Evolutionary conservation across 108 stramenopile species (phyloP), one percentile per base, ranked within the genome.

Genomic region (Aurantiochytrium sp.): DNA sequence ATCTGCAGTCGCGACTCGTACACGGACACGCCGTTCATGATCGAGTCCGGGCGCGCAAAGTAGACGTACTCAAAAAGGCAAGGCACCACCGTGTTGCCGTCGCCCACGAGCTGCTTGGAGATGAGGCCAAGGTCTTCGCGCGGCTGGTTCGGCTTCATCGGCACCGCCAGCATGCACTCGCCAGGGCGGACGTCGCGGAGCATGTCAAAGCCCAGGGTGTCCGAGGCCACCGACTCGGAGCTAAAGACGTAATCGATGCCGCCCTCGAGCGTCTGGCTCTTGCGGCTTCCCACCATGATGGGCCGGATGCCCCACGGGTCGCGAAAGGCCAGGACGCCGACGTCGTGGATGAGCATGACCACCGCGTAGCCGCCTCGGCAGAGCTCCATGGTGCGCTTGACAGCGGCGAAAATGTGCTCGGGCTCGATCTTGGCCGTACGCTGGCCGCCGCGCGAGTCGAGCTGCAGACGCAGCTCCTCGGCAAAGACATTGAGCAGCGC

Each of bases 61-160:
- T 99, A 99, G 18, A 99, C 99, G 91, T 99, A 98, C 94, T 99
- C 99, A 91, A 99, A 99, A 60, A 99, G 97, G 93, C 99, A 99
- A 44, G 64, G 59, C 44, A 29, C 21, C 23, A 69, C 58, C 18
- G 87, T 19, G 42, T 2, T 0, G 47, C 58, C 90, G 47, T 87
- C 88, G 35, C 29, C 87, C 5, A 58, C 88, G 51, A 42, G 59
- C 60, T 69, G 18, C 14, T 51, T 5, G 4, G 14, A 8, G 55
- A 57, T 8, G 25, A 90, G 64, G 44, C n/a, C 69, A 16, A 28
- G 55, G 51, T 89, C 91, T 35, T 94, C 95, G 93, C 93, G 88
- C 93, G 96, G 59, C 97, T 92, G 89, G 97, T 53, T 53, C n/a
- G 76, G 76, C 49, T 53, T 53, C 76, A 83, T 83, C 19, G 76